These are phyloP conservation scores for Seiridium cupressi DNA, from an alignment of 2,329 filamentous ascomycete species.

Conservation along the genomic window DNA sequence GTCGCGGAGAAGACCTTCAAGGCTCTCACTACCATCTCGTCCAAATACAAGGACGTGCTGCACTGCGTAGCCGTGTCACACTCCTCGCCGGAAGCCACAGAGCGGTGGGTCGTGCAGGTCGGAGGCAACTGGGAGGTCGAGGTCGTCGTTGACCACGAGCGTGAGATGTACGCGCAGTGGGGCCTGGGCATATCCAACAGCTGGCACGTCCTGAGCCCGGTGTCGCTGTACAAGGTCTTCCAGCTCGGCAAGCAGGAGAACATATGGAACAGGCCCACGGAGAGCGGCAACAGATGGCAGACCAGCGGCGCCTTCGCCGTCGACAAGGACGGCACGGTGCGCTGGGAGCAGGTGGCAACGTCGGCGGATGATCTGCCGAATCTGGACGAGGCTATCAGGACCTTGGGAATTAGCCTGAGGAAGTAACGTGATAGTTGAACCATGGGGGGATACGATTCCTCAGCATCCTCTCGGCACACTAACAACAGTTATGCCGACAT, in stretches of 20 bases:
- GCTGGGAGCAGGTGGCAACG: conserved; percentile 44
- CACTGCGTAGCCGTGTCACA: conserved; percentile 64
- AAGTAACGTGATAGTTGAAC: background rate
- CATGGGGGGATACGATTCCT: no score
- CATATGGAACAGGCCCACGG: conserved; percentile 64
- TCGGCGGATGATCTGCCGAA: conserved; percentile 52
- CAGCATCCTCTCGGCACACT: no score
- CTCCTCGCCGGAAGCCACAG: conserved; percentile 49
- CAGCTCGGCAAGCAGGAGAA: conserved; percentile 59
- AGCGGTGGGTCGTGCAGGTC: conserved; percentile 55
- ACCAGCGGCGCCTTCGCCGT: conserved; percentile 63
- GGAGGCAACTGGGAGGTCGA: conserved; percentile 56
- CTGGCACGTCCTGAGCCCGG: conserved; percentile 62
- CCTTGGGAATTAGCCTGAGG: conserved; percentile 6
- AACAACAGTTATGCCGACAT: no score
- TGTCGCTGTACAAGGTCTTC: conserved; percentile 55
- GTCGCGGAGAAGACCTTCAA: conserved; percentile 69
- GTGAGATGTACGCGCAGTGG: conserved; percentile 63
- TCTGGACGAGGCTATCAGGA: conserved; percentile 20
- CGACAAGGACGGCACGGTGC: conserved; percentile 40
- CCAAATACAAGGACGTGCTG: conserved; percentile 43
- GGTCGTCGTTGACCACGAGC: conserved; percentile 58
- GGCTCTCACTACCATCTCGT: conserved; percentile 49
- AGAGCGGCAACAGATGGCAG: conserved; percentile 70
- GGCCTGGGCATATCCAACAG: conserved; percentile 60